Conservation (phyloP, 2,329 filamentous ascomycete species). For the Aspergillus neotritici region DNA sequence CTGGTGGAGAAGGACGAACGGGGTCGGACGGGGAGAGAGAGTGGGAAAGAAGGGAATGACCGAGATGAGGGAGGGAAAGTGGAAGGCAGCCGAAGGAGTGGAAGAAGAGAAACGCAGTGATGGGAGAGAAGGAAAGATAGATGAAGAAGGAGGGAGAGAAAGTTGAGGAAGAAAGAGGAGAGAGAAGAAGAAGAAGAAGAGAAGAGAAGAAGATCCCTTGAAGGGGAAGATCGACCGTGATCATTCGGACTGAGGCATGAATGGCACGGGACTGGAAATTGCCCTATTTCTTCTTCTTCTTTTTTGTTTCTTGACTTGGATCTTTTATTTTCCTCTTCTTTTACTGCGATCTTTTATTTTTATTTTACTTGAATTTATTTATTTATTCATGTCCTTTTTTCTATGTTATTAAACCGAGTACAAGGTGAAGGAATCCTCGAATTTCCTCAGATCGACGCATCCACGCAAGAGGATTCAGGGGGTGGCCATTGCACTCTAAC, state of each 20-base stretch:
- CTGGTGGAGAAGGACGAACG: constrained; percentile 5
- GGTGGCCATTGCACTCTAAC: too few relatives aligned
- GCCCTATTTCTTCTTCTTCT: too few relatives aligned
- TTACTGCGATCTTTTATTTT: too few relatives aligned
- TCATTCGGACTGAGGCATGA: neutral
- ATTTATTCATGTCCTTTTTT: too few relatives aligned
- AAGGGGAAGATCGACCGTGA: constrained; percentile 4
- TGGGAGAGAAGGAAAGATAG: neutral
- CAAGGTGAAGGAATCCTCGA: too few relatives aligned
- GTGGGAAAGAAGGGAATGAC: constrained; percentile 8
- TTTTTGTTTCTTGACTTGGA: too few relatives aligned
- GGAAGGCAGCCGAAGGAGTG: neutral
- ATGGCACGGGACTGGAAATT: too few relatives aligned
- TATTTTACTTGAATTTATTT: too few relatives aligned
- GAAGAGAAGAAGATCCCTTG: constrained; percentile 7
- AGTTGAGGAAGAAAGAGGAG: constrained; percentile 3
- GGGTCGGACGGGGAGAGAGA: constrained; percentile 4
- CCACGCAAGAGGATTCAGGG: too few relatives aligned
- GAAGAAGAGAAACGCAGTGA: neutral
- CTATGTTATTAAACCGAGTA: too few relatives aligned
- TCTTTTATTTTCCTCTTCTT: too few relatives aligned
- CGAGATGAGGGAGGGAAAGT: neutral
- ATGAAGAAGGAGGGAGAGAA: neutral
- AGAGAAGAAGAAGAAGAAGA: neutral
- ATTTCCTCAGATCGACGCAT: too few relatives aligned